phyloP scores from a whole-genome alignment of 768 basidiomycete genomes.

The Trametes cinnabarina region DNA sequence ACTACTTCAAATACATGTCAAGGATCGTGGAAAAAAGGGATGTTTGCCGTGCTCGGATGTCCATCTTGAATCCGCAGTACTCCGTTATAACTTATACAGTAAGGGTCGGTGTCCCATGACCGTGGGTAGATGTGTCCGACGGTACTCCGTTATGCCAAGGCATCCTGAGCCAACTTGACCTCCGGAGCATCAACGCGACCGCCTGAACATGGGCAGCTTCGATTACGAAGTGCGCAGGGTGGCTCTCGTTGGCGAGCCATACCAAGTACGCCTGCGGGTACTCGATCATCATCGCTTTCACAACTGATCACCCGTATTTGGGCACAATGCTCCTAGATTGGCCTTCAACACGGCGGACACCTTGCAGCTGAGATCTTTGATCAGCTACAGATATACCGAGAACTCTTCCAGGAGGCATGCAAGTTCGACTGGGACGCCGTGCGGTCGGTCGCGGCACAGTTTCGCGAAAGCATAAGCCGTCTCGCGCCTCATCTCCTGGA shows the following conservation, averaged over 20 bases:
- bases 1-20: too few relatives aligned
- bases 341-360: constrained; percentile 29
- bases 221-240: background rate
- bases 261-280: background rate
- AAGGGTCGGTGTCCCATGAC: background rate
- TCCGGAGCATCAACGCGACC: too few relatives aligned
- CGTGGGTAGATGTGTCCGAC: background rate
- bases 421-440: constrained; percentile 36
- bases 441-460: constrained; percentile 27
- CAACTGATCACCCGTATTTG: background rate
- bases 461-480: constrained; percentile 23
- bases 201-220: background rate
- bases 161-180: too few relatives aligned
- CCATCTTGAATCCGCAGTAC: too few relatives aligned
- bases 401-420: constrained; percentile 31
- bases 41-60: too few relatives aligned
- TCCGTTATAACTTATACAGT: too few relatives aligned
- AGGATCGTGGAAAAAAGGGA: too few relatives aligned
- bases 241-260: background rate
- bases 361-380: constrained; percentile 31
- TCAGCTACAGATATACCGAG: constrained; percentile 33
- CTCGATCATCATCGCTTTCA: background rate
- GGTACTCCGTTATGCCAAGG: background rate
- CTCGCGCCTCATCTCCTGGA: constrained; percentile 31
- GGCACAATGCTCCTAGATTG: constrained; percentile 28